Base-by-base conservation (phyloP, 2,329 filamentous ascomycete species). In the Monilinia fructicola region DNA sequence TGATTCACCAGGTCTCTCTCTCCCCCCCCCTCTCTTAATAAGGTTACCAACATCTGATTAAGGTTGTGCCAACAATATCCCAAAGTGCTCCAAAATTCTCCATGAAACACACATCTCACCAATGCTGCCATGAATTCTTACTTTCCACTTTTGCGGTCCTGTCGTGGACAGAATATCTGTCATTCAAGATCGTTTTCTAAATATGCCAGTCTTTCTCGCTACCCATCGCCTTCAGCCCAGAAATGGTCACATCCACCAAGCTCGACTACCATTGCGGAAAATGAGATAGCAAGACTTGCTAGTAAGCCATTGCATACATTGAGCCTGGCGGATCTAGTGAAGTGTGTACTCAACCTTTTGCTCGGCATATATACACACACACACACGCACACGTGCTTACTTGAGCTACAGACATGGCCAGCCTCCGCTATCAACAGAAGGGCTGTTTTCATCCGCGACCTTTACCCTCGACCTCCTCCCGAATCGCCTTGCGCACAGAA, bases 391-490 rank as follows among this genome's bases (percentile, higher is more conserved):
- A 64, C 53, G n/a, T 54, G 35, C 56, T 65, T 21, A 72, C 73
- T 54, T 65, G 61, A 2, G 12, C 18, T n/a, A 26, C 67, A 88
- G 86, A 76, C 84, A 89, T 72, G 95, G 95, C 68, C 88, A 91
- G 9, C 94, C 94, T 42, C 93, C 95, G 0, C 85, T 98, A 62
- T 91, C 91, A 3, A 86, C 89, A 66, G 83, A 89, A 50, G 90
- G 92, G 28, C 86, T 99, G 66, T 87, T 97, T 73, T 87, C 90
- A 48, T 97, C 93, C 1, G 95, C 95, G 69, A 97, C 97, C 81
- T 98, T 98, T 80, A 96, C 95, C 16, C 89, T 98, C 71, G 91
- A 90, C 38, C 90, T 97, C 64, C 88, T 98, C 12, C 95, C 95
- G 18, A 91, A 95, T 60, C 92, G 95, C 48, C 88, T 99, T 35